phyloP scores from a whole-genome alignment of 2,329 filamentous ascomycete genomes.

The Pezicula neosporulosa region DNA sequence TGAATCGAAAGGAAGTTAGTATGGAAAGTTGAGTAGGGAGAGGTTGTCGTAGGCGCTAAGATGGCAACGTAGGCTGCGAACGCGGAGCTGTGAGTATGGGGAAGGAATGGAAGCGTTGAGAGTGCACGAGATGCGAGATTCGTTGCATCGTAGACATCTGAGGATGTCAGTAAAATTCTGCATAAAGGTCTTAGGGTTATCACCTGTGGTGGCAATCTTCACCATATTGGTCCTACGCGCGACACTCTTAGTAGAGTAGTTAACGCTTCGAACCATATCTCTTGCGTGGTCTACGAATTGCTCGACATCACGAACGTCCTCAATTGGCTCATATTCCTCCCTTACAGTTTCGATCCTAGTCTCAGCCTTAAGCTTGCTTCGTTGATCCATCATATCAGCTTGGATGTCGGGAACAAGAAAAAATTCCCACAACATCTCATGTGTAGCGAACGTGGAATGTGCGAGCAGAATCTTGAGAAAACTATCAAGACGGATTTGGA shows the following conservation, averaged over 20 bases:
- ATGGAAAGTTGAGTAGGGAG: constrained; percentile 71
- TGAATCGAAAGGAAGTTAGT: constrained; percentile 76
- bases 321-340: constrained; percentile 84
- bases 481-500: constrained; percentile 80
- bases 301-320: constrained; percentile 83
- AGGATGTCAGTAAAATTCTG: constrained; percentile 24
- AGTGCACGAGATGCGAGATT: constrained; percentile 50
- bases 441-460: constrained; percentile 90
- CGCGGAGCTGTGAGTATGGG: constrained; percentile 62
- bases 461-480: constrained; percentile 83
- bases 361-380: constrained; percentile 83
- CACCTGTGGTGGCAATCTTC: constrained; percentile 60
- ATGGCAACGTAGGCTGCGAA: constrained; percentile 69
- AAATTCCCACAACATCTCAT: constrained; percentile 99
- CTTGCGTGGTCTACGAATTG: constrained; percentile 88
- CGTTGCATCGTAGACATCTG: constrained; percentile 68
- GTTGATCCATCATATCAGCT: constrained; percentile 82
- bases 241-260: constrained; percentile 77
- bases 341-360: constrained; percentile 77
- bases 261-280: constrained; percentile 83
- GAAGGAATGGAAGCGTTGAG: constrained; percentile 62
- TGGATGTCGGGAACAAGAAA: constrained; percentile 95
- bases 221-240: constrained; percentile 76
- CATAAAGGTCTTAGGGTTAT: constrained; percentile 17
- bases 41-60: constrained; percentile 65